Evolutionary conservation across 2,329 filamentous ascomycete genomes (phyloP).

Genomic region (Pyrenophora graminea): DNA sequence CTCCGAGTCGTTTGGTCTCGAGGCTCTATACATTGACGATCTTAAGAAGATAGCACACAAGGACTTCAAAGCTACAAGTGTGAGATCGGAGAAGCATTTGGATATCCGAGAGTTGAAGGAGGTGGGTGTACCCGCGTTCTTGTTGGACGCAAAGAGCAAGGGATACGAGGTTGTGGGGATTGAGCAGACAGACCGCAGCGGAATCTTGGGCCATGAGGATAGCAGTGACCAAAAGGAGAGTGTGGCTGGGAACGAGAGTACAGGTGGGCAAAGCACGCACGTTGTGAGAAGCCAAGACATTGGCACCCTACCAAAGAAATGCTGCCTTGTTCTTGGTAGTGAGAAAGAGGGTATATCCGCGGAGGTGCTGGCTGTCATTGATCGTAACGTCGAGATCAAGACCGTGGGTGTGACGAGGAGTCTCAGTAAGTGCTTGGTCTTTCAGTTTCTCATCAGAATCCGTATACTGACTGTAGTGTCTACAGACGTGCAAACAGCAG

Average conservation of each 20-base stretch:
- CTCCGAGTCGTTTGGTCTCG: constrained; percentile 57
- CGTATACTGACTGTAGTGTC: not conserved
- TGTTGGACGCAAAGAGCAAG: constrained; percentile 49
- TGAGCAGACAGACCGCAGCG: constrained; percentile 58
- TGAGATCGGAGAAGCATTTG: constrained; percentile 56
- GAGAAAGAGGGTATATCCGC: constrained; percentile 58
- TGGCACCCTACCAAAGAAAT: constrained; percentile 44
- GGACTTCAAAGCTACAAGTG: constrained; percentile 56
- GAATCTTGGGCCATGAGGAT: constrained; percentile 47
- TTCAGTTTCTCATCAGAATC: not conserved
- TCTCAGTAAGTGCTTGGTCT: constrained; percentile 43
- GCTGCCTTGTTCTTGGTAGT: constrained; percentile 55
- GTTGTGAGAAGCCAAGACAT: constrained; percentile 5
- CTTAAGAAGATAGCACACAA: constrained; percentile 49
- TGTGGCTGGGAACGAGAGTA: not conserved
- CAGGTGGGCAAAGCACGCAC: not conserved
- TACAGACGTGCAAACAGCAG: constrained; percentile 57
- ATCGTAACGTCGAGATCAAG: constrained; percentile 58
- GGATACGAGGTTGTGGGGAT: constrained; percentile 59
- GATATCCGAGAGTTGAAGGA: constrained; percentile 49
- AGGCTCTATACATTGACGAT: constrained; percentile 51
- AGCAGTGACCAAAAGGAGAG: not conserved
- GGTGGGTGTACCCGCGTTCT: constrained; percentile 41
- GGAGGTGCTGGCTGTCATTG: constrained; percentile 53
- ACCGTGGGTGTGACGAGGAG: constrained; percentile 58